Evolutionary conservation across 805 yeast species (phyloP).

Genomic region (Zygoascus flipseniorum): DNA sequence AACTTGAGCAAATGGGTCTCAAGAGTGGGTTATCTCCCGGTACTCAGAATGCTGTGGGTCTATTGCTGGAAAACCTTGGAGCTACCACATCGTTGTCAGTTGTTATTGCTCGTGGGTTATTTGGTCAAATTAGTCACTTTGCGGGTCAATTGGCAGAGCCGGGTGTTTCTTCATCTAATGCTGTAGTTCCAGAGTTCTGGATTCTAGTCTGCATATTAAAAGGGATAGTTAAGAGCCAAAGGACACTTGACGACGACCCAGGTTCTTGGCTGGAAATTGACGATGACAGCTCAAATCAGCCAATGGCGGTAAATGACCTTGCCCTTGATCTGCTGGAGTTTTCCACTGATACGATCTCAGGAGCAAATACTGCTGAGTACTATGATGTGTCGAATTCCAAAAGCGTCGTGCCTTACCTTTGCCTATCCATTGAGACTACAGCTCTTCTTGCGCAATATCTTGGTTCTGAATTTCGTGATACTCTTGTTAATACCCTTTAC

Average conservation of each 20-base stretch:
- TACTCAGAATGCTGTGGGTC: background rate
- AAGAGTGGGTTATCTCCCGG: background rate
- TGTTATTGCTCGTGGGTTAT: background rate
- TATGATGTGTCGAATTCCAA: slow-evolving; percentile 6
- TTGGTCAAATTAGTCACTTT: background rate
- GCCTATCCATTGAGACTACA: slow-evolving; percentile 17
- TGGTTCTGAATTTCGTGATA: slow-evolving; percentile 38
- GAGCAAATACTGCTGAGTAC: slow-evolving; percentile 3
- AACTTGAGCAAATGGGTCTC: background rate
- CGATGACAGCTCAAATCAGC: background rate
- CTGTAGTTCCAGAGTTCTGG: background rate
- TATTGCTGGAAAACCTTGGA: background rate
- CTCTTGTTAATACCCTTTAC: slow-evolving; percentile 62
- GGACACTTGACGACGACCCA: background rate
- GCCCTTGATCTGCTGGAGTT: background rate
- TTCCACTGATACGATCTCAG: slow-evolving; percentile 1
- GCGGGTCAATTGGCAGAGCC: background rate
- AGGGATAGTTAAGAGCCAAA: background rate
- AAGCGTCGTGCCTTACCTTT: slow-evolving; percentile 4
- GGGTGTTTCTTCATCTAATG: background rate
- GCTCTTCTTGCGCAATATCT: slow-evolving; percentile 15
- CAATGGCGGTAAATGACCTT: background rate
- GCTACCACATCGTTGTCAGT: background rate
- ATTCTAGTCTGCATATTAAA: background rate
- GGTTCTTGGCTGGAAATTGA: background rate